Conservation (phyloP, 2,329 filamentous ascomycete genomes). For the Eurotiales sp. region DNA sequence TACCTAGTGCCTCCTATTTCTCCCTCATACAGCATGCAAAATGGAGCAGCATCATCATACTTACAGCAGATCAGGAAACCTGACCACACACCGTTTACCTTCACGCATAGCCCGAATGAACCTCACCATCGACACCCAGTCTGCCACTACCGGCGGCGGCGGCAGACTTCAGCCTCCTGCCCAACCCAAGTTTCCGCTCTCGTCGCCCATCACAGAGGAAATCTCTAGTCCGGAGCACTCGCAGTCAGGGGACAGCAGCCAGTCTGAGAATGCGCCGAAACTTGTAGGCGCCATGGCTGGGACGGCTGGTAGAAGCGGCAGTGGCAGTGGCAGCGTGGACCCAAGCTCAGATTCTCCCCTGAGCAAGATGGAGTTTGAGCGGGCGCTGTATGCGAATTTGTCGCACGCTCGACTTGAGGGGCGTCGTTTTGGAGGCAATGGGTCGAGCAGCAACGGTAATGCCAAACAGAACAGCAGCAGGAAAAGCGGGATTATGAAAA, state of each 20-base stretch:
- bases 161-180: slow-evolving; percentile 26
- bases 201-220: slow-evolving; percentile 43
- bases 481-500: slow-evolving; percentile 20
- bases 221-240: slow-evolving; percentile 36
- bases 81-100: no score
- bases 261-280: neutral
- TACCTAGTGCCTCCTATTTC: no score
- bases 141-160: neutral
- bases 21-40: no score
- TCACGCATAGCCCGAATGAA: slow-evolving; percentile 15
- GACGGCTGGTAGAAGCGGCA: neutral
- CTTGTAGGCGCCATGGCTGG: slow-evolving; percentile 2
- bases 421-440: no score
- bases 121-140: slow-evolving; percentile 22
- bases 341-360: slow-evolving; percentile 2
- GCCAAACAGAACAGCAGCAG: neutral
- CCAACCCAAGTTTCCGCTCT: slow-evolving; percentile 38
- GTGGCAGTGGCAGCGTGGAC: neutral
- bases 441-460: no score
- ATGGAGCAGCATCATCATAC: no score
- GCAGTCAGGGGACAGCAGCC: slow-evolving; percentile 26
- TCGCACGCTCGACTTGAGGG: neutral
- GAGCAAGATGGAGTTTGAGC: slow-evolving; percentile 15
- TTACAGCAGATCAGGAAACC: no score
- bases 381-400: slow-evolving; percentile 4